Evolutionary conservation across 2,329 filamentous ascomycete species (phyloP), one percentile per base, ranked within the genome.

Genomic region (Pestalotiopsis fici): DNA sequence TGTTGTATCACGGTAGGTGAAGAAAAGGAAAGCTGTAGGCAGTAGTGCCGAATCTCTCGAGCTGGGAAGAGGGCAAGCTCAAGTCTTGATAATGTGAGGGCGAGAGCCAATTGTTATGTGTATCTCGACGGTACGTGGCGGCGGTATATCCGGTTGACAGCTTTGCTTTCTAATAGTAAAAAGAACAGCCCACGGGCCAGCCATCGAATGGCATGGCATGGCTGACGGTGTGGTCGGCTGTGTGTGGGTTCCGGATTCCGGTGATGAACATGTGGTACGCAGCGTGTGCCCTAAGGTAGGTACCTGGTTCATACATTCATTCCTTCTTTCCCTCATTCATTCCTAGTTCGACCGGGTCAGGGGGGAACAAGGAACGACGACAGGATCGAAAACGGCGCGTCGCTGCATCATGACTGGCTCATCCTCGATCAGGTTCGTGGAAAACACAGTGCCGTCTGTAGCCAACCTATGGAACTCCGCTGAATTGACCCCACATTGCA

Each of bases 161-260:
- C n/a, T 50, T 47, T 50, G 43, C 43, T 50, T 50, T 50, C 43
- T 50, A 50, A 6, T 50, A 50, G 43, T 50, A 21, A 50, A 50
- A 50, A 50, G 43, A 35, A 27, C 27, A 60, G 15, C 25, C n/a
- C 59, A 37, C 31, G 31, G 31, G 25, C n/a, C 27, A 21, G 27
- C 59, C 27, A 60, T 35, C 31, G 61, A 27, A n/a, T 18, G 39
- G n/a, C 23, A 55, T 31, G 47, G 43, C 15, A 25, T 63, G 43
- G 43, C 28, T 35, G 35, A 11, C 61, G 27, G 54, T 54, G 47
- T 43, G n/a, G 25, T 25, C 21, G 50, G 23, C 43, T 39, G 28
- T 27, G 7, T 28, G 61, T 64, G 43, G 47, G 47, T 64, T 64
- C 61, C 61, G 61, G 47, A 54, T 64, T 55, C 61, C 61, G 61